Conservation (phyloP, 768 basidiomycete species). For the Leccinum olivaceopallidum region DNA sequence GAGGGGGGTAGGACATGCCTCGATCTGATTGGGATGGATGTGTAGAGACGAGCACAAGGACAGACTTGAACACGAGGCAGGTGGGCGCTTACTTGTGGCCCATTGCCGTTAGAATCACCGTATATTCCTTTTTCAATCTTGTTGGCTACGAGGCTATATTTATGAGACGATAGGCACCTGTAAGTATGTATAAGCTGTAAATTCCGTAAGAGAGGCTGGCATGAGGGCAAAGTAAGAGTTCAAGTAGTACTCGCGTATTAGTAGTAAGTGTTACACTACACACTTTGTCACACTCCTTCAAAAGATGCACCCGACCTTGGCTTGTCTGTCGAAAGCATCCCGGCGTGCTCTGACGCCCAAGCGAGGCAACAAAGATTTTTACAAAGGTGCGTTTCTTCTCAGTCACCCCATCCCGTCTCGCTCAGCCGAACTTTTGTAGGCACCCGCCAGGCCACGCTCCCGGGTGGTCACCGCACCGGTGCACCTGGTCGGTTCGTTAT, state of each 20-base stretch:
- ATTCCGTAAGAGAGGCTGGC: not conserved
- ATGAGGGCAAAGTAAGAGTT: not conserved
- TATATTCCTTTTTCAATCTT: conserved; percentile 1
- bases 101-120: not conserved
- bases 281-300: not conserved
- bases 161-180: not conserved
- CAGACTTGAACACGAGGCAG: conserved; percentile 4
- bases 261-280: no score
- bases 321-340: conserved; percentile 80
- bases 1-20: not conserved
- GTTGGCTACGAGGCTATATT: not conserved
- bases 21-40: not conserved
- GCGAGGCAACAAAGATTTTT: conserved; percentile 92
- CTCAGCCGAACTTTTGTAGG: conserved; percentile 42
- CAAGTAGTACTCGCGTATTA: not conserved
- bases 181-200: not conserved
- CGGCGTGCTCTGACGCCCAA: conserved; percentile 82
- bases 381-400: conserved; percentile 71
- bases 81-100: conserved; percentile 2
- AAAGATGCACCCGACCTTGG: conserved; percentile 67
- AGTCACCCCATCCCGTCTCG: not conserved
- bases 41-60: not conserved
- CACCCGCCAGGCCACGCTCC: conserved; percentile 79
- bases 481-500: conserved; percentile 86
- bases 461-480: conserved; percentile 84